These are phyloP conservation scores for Diplosphaera chodatii DNA, from an alignment of 139 green algal species.

Conservation along the genomic window DNA sequence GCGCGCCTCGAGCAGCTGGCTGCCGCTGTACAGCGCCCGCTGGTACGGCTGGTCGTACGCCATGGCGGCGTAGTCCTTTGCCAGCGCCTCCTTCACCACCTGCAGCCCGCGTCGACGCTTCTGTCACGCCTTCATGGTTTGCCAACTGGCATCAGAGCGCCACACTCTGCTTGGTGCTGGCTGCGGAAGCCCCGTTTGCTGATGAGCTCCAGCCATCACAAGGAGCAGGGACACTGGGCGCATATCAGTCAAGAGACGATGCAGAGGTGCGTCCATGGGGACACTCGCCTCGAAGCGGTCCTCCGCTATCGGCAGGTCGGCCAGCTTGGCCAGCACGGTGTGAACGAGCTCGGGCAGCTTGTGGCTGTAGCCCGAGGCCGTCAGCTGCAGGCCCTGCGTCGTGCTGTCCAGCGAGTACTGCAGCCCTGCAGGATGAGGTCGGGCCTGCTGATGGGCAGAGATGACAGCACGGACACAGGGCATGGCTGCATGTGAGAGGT, in stretches of 20 bases:
- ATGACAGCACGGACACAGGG: too few relatives aligned
- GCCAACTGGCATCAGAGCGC: too few relatives aligned
- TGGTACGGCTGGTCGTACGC: conserved; percentile 79
- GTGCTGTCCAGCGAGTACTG: conserved; percentile 4
- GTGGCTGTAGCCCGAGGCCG: conserved; percentile 71
- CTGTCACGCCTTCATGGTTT: too few relatives aligned
- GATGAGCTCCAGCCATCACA: too few relatives aligned
- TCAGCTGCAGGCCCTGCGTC: conserved; percentile 26
- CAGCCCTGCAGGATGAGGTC: neutral
- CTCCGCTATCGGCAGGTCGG: conserved; percentile 45
- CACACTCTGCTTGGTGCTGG: too few relatives aligned
- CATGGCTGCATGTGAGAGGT: too few relatives aligned
- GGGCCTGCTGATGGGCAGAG: too few relatives aligned
- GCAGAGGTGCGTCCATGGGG: too few relatives aligned
- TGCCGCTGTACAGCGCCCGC: conserved; percentile 62
- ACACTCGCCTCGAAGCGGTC: conserved; percentile 58
- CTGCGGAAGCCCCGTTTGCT: too few relatives aligned
- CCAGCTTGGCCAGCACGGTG: conserved; percentile 54
- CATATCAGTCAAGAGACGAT: too few relatives aligned
- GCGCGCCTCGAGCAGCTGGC: conserved; percentile 34
- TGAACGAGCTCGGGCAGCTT: conserved; percentile 64
- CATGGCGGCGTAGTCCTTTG: conserved; percentile 29
- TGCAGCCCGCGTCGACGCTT: too few relatives aligned
- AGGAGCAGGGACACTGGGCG: too few relatives aligned
- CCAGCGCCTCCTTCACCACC: conserved; percentile 49